These are phyloP conservation scores for Fusarium avenaceum DNA, from an alignment of 2,329 filamentous ascomycete species.

Conservation along the genomic window DNA sequence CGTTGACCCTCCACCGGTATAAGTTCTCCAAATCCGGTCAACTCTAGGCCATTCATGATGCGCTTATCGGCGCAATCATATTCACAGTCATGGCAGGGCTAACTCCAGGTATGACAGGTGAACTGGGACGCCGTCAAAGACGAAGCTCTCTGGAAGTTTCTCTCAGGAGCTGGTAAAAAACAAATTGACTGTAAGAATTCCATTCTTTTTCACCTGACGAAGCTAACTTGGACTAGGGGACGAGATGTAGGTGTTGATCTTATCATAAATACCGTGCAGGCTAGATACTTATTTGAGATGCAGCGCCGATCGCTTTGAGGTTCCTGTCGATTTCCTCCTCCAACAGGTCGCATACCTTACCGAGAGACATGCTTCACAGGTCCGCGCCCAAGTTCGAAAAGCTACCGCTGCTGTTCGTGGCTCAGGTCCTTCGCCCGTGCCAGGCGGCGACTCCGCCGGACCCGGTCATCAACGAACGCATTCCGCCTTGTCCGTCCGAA, in stretches of 20 bases:
- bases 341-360: conserved; percentile 96
- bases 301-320: conserved; percentile 82
- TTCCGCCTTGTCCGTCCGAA: conserved; percentile 69
- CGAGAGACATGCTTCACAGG: conserved; percentile 89
- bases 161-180: conserved; percentile 84
- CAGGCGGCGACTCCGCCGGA: conserved; percentile 61
- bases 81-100: conserved; percentile 35
- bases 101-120: conserved; percentile 66
- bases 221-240: conserved; percentile 70
- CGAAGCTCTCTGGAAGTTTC: conserved; percentile 87
- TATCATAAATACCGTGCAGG: conserved; percentile 19
- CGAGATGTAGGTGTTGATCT: conserved; percentile 71
- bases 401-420: conserved; percentile 71
- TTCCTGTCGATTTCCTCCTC: conserved; percentile 88
- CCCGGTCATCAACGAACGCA: conserved; percentile 58
- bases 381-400: conserved; percentile 89
- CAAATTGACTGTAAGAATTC: conserved; percentile 83
- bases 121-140: conserved; percentile 92
- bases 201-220: conserved; percentile 7
- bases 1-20: conserved; percentile 88
- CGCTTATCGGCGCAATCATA: conserved; percentile 18
- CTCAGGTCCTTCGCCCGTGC: conserved; percentile 70
- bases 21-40: conserved; percentile 26
- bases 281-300: conserved; percentile 42
- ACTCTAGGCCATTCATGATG: conserved; percentile 39